A percentile compares a stretch with the other conserved stretches of the same genome.
Conservation (phyloP, 2,329 filamentous ascomycete species). For the Tolypocladium endophyticum region DNA sequence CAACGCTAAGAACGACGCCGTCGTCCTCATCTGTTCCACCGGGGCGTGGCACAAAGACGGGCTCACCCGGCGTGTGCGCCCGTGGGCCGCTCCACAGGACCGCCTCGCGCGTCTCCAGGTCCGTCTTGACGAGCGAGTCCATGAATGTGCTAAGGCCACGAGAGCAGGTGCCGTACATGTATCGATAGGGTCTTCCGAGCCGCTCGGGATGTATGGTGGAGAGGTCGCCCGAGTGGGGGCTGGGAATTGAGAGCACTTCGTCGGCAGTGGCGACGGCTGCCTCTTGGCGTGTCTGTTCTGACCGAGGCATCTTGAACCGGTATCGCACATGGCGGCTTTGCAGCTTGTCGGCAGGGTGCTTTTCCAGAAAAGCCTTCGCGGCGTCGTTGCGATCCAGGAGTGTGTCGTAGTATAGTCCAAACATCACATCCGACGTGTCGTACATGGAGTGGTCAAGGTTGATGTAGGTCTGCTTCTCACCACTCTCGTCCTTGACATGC, state of each 20-base stretch:
- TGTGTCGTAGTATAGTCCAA: constrained; percentile 59
- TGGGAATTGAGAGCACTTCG: constrained; percentile 34
- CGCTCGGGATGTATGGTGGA: constrained; percentile 54
- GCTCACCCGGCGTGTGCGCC: constrained; percentile 58
- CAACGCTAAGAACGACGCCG: constrained; percentile 49
- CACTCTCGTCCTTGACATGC: constrained; percentile 21
- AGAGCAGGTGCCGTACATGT: constrained; percentile 46
- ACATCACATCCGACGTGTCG: constrained; percentile 52
- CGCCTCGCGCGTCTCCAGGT: constrained; percentile 40
- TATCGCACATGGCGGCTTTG: constrained; percentile 32
- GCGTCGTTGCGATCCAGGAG: constrained; percentile 43
- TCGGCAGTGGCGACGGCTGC: constrained; percentile 13
- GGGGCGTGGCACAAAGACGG: constrained; percentile 50
- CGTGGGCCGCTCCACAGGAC: constrained; percentile 45
- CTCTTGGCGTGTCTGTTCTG: constrained; percentile 2
- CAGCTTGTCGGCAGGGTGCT: constrained; percentile 23
- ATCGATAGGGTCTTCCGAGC: constrained; percentile 43
- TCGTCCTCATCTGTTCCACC: constrained; percentile 45
- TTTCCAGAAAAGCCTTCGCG: constrained; percentile 30
- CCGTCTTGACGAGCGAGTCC: constrained; percentile 56
- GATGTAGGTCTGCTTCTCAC: constrained; percentile 31
- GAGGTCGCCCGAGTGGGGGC: constrained; percentile 49
- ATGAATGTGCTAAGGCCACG: constrained; percentile 49
- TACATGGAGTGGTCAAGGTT: constrained; percentile 57
- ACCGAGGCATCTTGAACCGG: constrained; percentile 25